Percentiles rank a stretch among this genome's conserved stretches.
These are phyloP conservation scores for Dalbergia oliveri DNA, from an alignment of 306 rosid species.

Conservation along the genomic window DNA sequence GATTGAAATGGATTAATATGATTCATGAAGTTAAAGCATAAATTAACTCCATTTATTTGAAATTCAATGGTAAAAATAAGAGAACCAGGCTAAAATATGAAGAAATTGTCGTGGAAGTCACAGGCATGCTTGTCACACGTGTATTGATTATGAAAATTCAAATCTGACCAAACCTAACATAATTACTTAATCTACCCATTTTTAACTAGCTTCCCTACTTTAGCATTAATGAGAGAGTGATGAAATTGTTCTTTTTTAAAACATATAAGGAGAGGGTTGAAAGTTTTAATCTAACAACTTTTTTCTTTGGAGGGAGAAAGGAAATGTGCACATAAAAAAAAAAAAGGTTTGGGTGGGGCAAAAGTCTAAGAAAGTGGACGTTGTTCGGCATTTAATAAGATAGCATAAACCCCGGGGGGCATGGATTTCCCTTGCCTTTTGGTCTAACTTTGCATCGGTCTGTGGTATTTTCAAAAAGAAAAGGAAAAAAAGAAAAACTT, in stretches of 20 bases:
- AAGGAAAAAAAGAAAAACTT: constrained; percentile 31
- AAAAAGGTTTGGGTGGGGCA: constrained; percentile 50
- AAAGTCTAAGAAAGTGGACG: constrained; percentile 74
- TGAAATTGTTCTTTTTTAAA: background rate
- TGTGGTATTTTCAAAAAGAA: constrained; percentile 45
- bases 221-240: constrained; percentile 30
- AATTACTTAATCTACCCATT: constrained; percentile 56
- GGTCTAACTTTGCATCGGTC: constrained; percentile 48
- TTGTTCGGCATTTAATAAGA: constrained; percentile 45
- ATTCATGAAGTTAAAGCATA: background rate
- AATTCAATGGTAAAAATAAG: background rate
- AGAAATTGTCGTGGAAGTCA: too few species aligned
- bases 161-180: constrained; percentile 29
- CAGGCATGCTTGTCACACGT: constrained; percentile 56
- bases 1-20: background rate
- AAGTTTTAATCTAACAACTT: constrained; percentile 53
- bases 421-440: constrained; percentile 61
- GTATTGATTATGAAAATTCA: constrained; percentile 52
- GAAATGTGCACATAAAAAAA: constrained; percentile 39
- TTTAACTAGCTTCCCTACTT: constrained; percentile 22
- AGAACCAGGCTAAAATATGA: too few species aligned
- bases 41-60: background rate
- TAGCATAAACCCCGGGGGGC: constrained; percentile 33
- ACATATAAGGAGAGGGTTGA: constrained; percentile 30
- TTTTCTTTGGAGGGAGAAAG: constrained; percentile 34